Evolutionary conservation across 2,329 filamentous ascomycete genomes (phyloP).

Genomic region (Paecilomyces niveus): DNA sequence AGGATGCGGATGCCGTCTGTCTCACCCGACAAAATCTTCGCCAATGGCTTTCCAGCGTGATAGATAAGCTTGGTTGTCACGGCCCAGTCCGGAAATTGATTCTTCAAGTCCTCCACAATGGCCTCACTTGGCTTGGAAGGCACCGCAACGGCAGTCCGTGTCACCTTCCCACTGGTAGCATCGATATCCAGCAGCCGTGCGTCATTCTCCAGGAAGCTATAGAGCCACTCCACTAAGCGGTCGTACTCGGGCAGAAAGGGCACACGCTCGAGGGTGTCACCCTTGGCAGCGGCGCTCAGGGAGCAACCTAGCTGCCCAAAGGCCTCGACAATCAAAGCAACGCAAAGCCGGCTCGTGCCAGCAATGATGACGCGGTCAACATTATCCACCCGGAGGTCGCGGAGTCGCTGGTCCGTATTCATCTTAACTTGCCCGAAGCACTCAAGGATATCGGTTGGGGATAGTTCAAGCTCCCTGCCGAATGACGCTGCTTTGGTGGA

Average conservation of each 20-base stretch:
- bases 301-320: constrained; percentile 23
- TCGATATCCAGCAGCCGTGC: constrained; percentile 21
- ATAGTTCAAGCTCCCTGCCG: no score
- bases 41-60: constrained; percentile 26
- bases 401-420: no score
- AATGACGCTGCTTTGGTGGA: no score
- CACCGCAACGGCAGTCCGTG: constrained; percentile 16
- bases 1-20: constrained; percentile 32
- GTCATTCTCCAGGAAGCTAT: constrained; percentile 21
- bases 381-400: no score
- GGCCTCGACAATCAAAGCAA: constrained; percentile 19
- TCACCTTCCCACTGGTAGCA: constrained; percentile 11
- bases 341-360: constrained; percentile 2
- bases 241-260: constrained; percentile 15
- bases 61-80: constrained; percentile 24
- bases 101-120: constrained; percentile 19
- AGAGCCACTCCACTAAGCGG: constrained; percentile 20
- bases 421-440: no score
- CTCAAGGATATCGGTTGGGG: no score
- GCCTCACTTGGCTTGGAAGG: constrained; percentile 10
- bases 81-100: constrained; percentile 25
- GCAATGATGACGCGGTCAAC: no score
- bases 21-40: constrained; percentile 31
- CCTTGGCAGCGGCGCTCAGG: constrained; percentile 5
- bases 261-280: constrained; percentile 9